These are phyloP conservation scores for Cercospora citrullina DNA, from an alignment of 2,329 filamentous ascomycete species.

Conservation along the genomic window DNA sequence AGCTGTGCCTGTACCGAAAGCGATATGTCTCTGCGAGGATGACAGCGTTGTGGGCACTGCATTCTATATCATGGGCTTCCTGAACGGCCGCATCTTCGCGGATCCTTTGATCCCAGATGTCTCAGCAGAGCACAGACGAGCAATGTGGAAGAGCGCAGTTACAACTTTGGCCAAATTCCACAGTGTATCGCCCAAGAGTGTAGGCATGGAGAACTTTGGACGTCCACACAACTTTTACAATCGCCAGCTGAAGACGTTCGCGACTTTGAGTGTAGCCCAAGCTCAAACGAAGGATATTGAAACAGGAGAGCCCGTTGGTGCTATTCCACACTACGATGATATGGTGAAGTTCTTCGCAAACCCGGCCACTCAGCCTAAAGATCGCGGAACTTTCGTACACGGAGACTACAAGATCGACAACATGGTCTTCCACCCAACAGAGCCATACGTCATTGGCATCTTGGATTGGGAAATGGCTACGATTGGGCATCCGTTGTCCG, in stretches of 20 bases:
- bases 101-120: slow-evolving; percentile 79
- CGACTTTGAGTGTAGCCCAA: slow-evolving; percentile 75
- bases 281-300: slow-evolving; percentile 74
- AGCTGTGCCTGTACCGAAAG: slow-evolving; percentile 80
- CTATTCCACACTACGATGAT: slow-evolving; percentile 79
- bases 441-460: slow-evolving; percentile 85
- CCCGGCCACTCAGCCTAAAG: slow-evolving; percentile 67
- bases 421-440: slow-evolving; percentile 76
- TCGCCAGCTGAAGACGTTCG: slow-evolving; percentile 82
- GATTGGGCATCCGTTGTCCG: slow-evolving; percentile 90
- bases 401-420: slow-evolving; percentile 87
- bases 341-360: slow-evolving; percentile 77
- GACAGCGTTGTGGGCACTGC: slow-evolving; percentile 75
- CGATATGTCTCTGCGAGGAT: slow-evolving; percentile 86
- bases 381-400: slow-evolving; percentile 79
- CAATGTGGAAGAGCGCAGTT: slow-evolving; percentile 85
- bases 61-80: slow-evolving; percentile 97
- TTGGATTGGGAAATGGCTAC: slow-evolving; percentile 99
- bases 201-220: slow-evolving; percentile 73
- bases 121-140: slow-evolving; percentile 65
- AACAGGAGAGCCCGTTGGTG: slow-evolving; percentile 72
- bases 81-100: slow-evolving; percentile 90
- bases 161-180: slow-evolving; percentile 84
- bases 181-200: slow-evolving; percentile 63
- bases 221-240: slow-evolving; percentile 75